Evolutionary conservation across 352 stramenopile genomes (phyloP), one percentile per base, ranked within the genome.

Genomic region (Peronospora tabacina): DNA sequence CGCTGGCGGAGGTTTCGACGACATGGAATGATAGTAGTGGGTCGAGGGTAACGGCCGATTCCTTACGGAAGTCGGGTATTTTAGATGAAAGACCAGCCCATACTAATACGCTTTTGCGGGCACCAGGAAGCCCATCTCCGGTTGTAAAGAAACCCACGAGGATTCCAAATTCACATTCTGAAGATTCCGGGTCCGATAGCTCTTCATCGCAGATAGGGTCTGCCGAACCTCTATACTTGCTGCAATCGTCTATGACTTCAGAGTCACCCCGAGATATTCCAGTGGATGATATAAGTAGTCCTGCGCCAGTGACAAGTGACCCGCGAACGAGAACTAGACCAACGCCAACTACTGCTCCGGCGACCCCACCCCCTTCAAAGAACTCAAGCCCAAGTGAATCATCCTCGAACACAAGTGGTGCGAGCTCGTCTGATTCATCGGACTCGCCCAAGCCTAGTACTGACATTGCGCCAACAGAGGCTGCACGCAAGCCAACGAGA

Each of bases 231-330:
- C 35, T 26, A 11, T 55, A 30, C 17, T 45, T 55, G 6, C 52
- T 40, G 17, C 32, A 47, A 7, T 54, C 48, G 33, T 59, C 55
- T 55, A 32, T 34, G 29, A 49, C 45, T 3, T 7, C 12, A 41
- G 46, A 45, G 8, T 38, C 45, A 10, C 28, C 44, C 7, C 47
- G 35, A 9, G 34, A 37, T 11, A 39, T 53, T 16, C 16, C 40
- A 9, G 35, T 57, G 15, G 43, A 66, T 13, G 39, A 34, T 30
- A 55, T 52, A 12, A 52, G 44, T 47, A 67, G 49, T 20, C 62
- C 57, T 6, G 28, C 61, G 11, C 61, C 61, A 15, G 61, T 66
- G 47, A 66, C 56, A 42, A 58, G 38, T 44, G 41, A 24, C 13
- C 60, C 60, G 7, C 49, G 56, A 44, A 69, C 41, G 19, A 17